Conservation (phyloP, 2,329 filamentous ascomycete genomes). For the Monilinia polystroma region DNA sequence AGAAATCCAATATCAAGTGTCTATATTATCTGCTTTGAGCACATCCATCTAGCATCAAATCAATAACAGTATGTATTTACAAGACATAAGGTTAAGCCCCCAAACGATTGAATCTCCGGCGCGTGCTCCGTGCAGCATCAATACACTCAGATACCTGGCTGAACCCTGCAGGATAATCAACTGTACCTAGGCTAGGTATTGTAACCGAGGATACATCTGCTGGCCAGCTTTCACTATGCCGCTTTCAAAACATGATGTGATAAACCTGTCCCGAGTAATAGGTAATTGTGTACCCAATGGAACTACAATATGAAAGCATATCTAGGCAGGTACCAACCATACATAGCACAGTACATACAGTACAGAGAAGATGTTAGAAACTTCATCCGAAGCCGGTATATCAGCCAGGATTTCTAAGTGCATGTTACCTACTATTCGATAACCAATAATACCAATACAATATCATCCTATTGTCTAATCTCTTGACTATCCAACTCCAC, state of each 20-base stretch:
- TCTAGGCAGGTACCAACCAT: not conserved
- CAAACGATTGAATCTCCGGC: too few relatives aligned
- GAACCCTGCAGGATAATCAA: not conserved
- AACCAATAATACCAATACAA: too few relatives aligned
- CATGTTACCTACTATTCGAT: not conserved
- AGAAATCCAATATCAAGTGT: too few relatives aligned
- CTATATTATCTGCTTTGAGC: too few relatives aligned
- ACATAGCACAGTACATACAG: not conserved
- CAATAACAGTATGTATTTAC: too few relatives aligned
- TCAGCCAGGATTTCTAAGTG: not conserved
- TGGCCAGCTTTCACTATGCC: not conserved
- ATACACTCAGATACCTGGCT: not conserved
- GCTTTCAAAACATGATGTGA: not conserved
- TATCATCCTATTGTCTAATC: too few relatives aligned
- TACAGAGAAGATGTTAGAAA: not conserved
- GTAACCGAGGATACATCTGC: not conserved
- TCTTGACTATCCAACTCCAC: too few relatives aligned
- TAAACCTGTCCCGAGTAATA: not conserved
- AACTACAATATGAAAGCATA: not conserved
- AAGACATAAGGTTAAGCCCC: too few relatives aligned
- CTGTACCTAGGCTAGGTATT: not conserved
- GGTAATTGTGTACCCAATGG: not conserved
- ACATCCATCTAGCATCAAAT: too few relatives aligned
- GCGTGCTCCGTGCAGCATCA: not conserved
- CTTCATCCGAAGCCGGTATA: slow-evolving; percentile 2